Evolutionary conservation across 1,284 basidiomycete genomes (phyloP), one percentile per base, ranked within the genome.

Genomic region (Limonomyces culmigenus): DNA sequence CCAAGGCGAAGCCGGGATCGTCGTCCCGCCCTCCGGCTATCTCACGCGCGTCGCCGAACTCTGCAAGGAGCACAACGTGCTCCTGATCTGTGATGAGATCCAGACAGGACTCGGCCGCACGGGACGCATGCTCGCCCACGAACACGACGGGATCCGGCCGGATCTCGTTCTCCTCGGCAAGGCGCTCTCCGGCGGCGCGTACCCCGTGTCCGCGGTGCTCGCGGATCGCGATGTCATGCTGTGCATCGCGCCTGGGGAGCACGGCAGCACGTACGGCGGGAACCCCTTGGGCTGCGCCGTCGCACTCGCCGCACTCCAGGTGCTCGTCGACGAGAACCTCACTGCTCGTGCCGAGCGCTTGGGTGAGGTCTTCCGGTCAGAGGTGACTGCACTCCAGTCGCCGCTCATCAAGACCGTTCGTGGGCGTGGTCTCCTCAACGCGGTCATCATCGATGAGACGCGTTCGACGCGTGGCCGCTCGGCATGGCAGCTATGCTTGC

Each of bases 1-100:
- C 47, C 95, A 98, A 57, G 93, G 93, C 21, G 93, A 98, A 60
- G 93, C 93, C 8, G 93, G 91, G 84, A 93, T 97, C 48, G 75
- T 93, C 38, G 84, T 98, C 12, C 93, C 93, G 0, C 75, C 80
- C n/a, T 67, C 72, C 18, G 89, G 91, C 5, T 98, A 98, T 59
- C 70, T 98, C 32, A 54, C 70, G 23, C 60, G 72, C 43, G 78
- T 80, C 16, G 74, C 79, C 38, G 75, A 71, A 42, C 65, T 97
- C 15, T 98, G 95, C 72, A 83, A 80, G 61, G 75, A 87, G 60
- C 75, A 95, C 60, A 91, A 96, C 43, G 89, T 96, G 0, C 65
- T 98, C 14, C 64, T 98, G 33, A 97, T 98, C 52, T 92, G 88
- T 48, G 93, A 98, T 52, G 93, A 98, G 58, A 92, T 98, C 44